Conservation (phyloP, 2,329 filamentous ascomycete genomes). For the Fusarium temperatum region DNA sequence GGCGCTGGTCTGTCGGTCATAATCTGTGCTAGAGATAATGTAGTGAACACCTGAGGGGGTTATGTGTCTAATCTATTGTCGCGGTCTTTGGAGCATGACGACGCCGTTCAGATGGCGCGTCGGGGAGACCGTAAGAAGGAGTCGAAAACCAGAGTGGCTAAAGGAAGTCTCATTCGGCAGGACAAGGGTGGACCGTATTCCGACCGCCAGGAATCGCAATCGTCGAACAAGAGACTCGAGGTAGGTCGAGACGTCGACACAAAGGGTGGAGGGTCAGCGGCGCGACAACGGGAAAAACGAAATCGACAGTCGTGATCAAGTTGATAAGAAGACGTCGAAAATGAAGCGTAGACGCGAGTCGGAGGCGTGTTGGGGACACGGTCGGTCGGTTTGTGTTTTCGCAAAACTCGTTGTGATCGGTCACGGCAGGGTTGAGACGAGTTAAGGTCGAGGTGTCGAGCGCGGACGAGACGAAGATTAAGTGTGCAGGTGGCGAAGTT, state of each 20-base stretch:
- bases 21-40: constrained; percentile 60
- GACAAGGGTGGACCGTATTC: not conserved
- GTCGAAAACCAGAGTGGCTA: constrained; percentile 33
- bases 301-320: constrained; percentile 3
- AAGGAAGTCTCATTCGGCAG: constrained; percentile 38
- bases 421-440: constrained; percentile 41
- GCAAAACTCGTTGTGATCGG: constrained; percentile 46
- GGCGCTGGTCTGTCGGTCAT: constrained; percentile 68
- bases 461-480: constrained; percentile 34
- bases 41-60: constrained; percentile 46
- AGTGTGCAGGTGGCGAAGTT: constrained; percentile 15
- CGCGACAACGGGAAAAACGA: constrained; percentile 22
- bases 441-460: constrained; percentile 39
- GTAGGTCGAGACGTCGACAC: constrained; percentile 18
- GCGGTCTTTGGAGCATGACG: constrained; percentile 68
- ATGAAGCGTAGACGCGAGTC: constrained; percentile 30
- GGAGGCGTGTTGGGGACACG: constrained; percentile 35
- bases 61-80: constrained; percentile 59
- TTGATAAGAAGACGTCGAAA: constrained; percentile 20
- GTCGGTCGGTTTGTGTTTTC: constrained; percentile 42
- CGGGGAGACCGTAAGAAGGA: constrained; percentile 33
- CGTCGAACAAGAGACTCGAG: constrained; percentile 28
- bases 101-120: constrained; percentile 58
- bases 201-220: constrained; percentile 25
- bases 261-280: constrained; percentile 34